A percentile compares a stretch with the other conserved stretches of the same genome.
These are phyloP conservation scores for Chondrus crispus DNA, from an alignment of 23 red algal species.

Conservation along the genomic window DNA sequence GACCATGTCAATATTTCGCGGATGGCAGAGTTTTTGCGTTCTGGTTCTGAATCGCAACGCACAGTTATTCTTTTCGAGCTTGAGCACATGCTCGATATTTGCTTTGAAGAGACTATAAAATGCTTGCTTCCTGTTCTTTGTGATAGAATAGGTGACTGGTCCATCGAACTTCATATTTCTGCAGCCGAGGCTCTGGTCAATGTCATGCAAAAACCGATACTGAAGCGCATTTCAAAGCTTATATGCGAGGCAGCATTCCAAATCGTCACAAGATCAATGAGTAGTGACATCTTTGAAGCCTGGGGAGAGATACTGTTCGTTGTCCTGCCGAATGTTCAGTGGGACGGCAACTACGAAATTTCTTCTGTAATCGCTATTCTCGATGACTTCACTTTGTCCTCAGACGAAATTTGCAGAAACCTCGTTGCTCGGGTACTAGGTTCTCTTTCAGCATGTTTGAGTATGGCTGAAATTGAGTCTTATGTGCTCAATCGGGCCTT, in stretches of 20 bases:
- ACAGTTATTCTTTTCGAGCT: conserved; percentile 66
- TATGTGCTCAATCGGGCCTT: conserved; percentile 38
- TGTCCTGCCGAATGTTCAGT: neutral
- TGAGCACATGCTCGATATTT: conserved; percentile 60
- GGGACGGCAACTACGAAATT: neutral
- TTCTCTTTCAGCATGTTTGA: conserved; percentile 30
- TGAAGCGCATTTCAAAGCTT: neutral
- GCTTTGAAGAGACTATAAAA: conserved; percentile 25
- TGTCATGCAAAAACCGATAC: neutral
- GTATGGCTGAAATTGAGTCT: neutral
- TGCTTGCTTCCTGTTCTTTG: conserved; percentile 64
- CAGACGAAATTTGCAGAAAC: neutral
- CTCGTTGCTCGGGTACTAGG: conserved; percentile 57
- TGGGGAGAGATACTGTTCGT: neutral
- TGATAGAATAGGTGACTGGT: conserved; percentile 24
- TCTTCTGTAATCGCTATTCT: neutral
- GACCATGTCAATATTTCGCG: too few relatives aligned
- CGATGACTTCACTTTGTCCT: neutral
- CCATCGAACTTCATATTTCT: conserved; percentile 38
- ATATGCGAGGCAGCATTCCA: conserved; percentile 17
- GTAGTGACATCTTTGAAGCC: neutral
- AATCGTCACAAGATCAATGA: neutral
- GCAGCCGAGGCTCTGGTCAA: conserved; percentile 43
- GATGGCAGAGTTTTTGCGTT: too few relatives aligned
- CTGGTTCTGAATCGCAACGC: neutral